Conservation (phyloP, 768 basidiomycete species). For the Mycena epipterygia region DNA sequence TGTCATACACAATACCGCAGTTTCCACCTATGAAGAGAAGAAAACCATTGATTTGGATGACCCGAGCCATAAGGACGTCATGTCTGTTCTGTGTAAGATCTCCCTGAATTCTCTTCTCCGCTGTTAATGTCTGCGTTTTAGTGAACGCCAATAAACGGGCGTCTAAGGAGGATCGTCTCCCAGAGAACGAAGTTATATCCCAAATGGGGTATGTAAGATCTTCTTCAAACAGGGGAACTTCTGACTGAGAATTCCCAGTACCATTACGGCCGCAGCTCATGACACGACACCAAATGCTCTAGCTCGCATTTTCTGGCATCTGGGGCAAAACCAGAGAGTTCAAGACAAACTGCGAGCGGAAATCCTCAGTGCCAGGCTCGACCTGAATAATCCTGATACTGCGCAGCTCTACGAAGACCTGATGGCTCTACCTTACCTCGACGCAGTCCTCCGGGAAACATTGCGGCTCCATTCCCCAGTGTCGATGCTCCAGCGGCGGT, state of each 20-base stretch:
- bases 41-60: constrained; percentile 41
- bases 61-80: constrained; percentile 49
- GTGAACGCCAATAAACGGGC: constrained; percentile 41
- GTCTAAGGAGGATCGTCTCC: constrained; percentile 35
- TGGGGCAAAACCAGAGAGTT: constrained; percentile 38
- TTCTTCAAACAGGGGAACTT: neutral
- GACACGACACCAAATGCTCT: constrained; percentile 44
- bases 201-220: constrained; percentile 44
- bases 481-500: constrained; percentile 34
- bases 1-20: constrained; percentile 42
- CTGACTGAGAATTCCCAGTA: constrained; percentile 31
- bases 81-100: constrained; percentile 48
- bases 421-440: constrained; percentile 38
- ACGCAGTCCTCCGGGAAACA: constrained; percentile 44
- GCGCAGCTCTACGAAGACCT: constrained; percentile 38
- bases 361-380: constrained; percentile 13
- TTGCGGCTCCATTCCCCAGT: constrained; percentile 36
- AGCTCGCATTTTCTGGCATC: constrained; percentile 37
- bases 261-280: constrained; percentile 41
- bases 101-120: neutral
- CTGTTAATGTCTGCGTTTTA: neutral
- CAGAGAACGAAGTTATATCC: constrained; percentile 40
- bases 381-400: constrained; percentile 3
- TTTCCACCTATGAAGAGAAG: constrained; percentile 44
- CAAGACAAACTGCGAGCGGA: constrained; percentile 33